Base-by-base conservation (phyloP, 1,284 basidiomycete genomes). In the Tetrapyrgos nigripes region DNA sequence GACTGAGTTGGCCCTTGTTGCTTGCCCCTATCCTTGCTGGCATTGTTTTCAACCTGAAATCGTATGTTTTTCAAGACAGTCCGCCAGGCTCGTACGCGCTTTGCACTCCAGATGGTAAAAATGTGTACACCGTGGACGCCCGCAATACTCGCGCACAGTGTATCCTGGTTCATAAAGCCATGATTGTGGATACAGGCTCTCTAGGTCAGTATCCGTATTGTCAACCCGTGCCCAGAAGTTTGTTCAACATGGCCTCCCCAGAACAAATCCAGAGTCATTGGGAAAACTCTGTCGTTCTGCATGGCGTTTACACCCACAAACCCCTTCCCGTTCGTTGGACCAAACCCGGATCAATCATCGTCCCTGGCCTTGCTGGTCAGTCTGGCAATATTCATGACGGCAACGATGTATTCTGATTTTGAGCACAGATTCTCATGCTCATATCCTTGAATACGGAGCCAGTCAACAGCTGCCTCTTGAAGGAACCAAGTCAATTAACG, bases 381-480 rank as follows among this genome's bases (percentile, higher is more conserved):
- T 72, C 28, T 26, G 19, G 29, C 19, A 48, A 35, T 19, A 11
- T 28, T 44, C 21, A 9, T 27, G 35, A 28, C 19, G 37, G 17
- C 43, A 45, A 50, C 35, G 35, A 26, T 52, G 26, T 59, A 48
- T 56, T 54, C 14, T 66, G 46, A 55, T 40, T 62, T 58, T 55
- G 26, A 28, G 47, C 61, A 11, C 65, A 91, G 94, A 96, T 74
- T 90, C 92, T 1, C 94, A 96, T 76, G 89, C 82, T 0, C 92
- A 94, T 67, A 85, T 91, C 50, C 77, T 93, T 14, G 88, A 91
- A 69, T 91, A 92, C 67, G 91, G 92, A 24, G 85, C 86, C 27
- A 83, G 80, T 45, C 83, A 78, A 53, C 79, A 85, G 62, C 80
- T 92, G 47, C 84, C 84, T 37, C 79, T 96, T 3, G 85, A 87